These are phyloP conservation scores for Madurella fahalii DNA, from an alignment of 2,329 filamentous ascomycete genomes.

Conservation along the genomic window DNA sequence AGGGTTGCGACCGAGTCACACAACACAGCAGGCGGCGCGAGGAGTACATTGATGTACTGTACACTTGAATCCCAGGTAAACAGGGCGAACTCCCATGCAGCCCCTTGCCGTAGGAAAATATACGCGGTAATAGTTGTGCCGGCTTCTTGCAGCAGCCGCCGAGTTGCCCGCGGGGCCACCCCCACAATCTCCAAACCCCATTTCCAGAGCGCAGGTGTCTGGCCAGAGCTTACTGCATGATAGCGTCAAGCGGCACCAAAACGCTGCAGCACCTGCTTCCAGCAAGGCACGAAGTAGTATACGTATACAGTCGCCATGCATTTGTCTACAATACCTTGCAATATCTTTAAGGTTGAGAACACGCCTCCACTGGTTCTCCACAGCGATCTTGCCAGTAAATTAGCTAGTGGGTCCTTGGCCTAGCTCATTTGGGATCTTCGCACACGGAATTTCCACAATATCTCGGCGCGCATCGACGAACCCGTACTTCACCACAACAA, in stretches of 20 bases:
- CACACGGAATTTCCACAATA: neutral
- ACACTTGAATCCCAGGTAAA: neutral
- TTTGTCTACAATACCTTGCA: neutral
- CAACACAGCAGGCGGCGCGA: no score
- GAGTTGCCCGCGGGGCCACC: neutral
- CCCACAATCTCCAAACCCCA: no score
- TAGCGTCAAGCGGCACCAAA: no score
- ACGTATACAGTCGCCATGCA: no score
- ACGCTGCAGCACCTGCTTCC: no score
- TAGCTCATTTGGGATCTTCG: neutral
- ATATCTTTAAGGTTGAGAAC: neutral
- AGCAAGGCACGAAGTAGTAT: no score
- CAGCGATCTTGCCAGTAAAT: neutral
- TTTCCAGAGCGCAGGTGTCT: no score
- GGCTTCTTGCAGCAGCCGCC: slow-evolving; percentile 3
- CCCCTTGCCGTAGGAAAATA: neutral
- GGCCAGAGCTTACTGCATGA: no score
- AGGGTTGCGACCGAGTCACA: neutral
- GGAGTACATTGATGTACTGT: no score
- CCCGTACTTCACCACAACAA: no score
- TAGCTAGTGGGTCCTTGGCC: neutral
- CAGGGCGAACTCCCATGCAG: neutral
- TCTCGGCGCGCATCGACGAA: no score
- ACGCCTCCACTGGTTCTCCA: neutral
- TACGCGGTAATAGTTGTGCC: slow-evolving; percentile 1